Percentiles rank a stretch among this genome's conserved stretches.
Evolutionary conservation across 257 asterid genomes (phyloP).

Genomic region (Solanum commersonii): DNA sequence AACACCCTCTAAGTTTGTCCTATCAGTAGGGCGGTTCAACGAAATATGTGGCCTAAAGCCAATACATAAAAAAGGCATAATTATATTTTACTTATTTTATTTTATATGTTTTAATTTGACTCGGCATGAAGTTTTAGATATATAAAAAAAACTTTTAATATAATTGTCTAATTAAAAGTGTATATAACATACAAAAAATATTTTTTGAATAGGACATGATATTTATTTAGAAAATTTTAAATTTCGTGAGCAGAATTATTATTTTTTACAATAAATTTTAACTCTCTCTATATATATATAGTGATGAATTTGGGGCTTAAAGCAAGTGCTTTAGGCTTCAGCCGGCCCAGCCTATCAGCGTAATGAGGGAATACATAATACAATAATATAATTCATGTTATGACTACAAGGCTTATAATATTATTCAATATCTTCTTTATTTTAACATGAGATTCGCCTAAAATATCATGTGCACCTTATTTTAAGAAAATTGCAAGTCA

Average conservation of each 20-base stretch:
- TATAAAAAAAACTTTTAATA: too few relatives aligned
- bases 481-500: neutral
- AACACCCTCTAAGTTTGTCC: too few relatives aligned
- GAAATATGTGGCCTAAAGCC: neutral
- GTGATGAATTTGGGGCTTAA: neutral
- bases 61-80: neutral
- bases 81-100: neutral
- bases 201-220: neutral
- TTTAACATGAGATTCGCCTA: neutral
- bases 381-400: too few relatives aligned
- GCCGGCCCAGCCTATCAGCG: neutral
- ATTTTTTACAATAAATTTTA: too few relatives aligned
- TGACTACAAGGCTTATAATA: neutral
- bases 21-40: neutral
- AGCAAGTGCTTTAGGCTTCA: neutral
- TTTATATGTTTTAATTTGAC: too few relatives aligned
- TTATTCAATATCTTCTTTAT: neutral
- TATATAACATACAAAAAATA: neutral
- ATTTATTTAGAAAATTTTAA: too few relatives aligned
- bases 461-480: neutral
- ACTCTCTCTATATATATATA: too few relatives aligned
- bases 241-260: neutral
- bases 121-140: neutral
- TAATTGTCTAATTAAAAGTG: neutral
- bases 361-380: neutral